Evolutionary conservation across 2,329 filamentous ascomycete species (phyloP), one percentile per base, ranked within the genome.

Genomic region (Trichoderma arundinaceum): DNA sequence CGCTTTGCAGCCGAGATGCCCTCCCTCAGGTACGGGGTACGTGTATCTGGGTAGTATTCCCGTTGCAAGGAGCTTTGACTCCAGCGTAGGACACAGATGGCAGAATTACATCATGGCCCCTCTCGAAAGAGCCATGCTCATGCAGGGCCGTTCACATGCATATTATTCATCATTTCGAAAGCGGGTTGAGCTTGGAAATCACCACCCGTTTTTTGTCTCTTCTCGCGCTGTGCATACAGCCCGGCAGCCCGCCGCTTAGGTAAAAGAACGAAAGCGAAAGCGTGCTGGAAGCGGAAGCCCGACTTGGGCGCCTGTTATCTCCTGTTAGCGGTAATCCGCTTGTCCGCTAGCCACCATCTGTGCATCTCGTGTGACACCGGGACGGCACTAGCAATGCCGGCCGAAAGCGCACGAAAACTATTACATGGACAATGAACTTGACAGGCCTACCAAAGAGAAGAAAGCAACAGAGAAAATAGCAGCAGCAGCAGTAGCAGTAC

Each of bases 141-240:
- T 59, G 56, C 57, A 60, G 19, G 19, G 15, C 57, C 38, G n/a
- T 60, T 39, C 44, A 60, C 17, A 43, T 19, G 57, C 33, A 48
- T 49, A 51, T 52, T 22, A 43, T 61, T 61, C 58, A 61, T 61
- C 58, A 61, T 39, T 48, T 4, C 7, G 46, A 22, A 52, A 61
- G 22, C 35, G 58, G 58, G 12, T 43, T 43, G 35, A n/a, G 53
- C 53, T 32, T 43, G 53, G 38, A 13, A 17, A 8, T 22, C 22
- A 28, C 22, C 19, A 22, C 46, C 19, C 19, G 32, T 52, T 35
- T 32, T 22, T 35, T n/a, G 7, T 35, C 15, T 33, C 28, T 8
- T 22, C 49, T 33, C 49, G 32, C 49, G 32, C 49, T n/a, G 17
- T 35, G 32, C 33, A n/a, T 33, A 19, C 41, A 46, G 32, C n/a